These are phyloP conservation scores for Saccharomycopsis synnaedendra DNA, from an alignment of 805 yeast genomes.

Conservation along the genomic window DNA sequence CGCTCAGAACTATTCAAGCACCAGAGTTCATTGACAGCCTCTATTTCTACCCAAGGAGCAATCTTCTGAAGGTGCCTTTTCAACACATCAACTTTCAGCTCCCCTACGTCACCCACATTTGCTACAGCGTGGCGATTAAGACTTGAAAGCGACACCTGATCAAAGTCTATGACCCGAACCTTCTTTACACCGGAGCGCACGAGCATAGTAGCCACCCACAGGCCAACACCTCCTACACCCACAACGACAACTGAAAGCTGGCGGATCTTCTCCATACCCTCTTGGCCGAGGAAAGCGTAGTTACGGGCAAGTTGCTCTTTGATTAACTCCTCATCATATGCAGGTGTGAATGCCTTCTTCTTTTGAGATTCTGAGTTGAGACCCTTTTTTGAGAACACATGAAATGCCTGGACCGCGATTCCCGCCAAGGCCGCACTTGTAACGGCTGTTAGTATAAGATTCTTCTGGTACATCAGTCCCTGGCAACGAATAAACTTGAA, in stretches of 20 bases:
- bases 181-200: slow-evolving; percentile 82
- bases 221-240: slow-evolving; percentile 98
- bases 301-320: slow-evolving; percentile 90
- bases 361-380: too few species aligned
- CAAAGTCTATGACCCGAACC: slow-evolving; percentile 81
- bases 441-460: too few species aligned
- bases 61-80: slow-evolving; percentile 53
- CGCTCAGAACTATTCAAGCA: slow-evolving; percentile 51
- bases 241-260: slow-evolving; percentile 64
- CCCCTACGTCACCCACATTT: slow-evolving; percentile 82
- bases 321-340: slow-evolving; percentile 56
- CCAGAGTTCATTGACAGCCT: slow-evolving; percentile 72
- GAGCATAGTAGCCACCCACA: slow-evolving; percentile 88
- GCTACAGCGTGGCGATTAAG: slow-evolving; percentile 94
- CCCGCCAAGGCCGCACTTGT: too few species aligned
- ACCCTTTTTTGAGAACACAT: too few species aligned
- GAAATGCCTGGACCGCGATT: too few species aligned
- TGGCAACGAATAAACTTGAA: too few species aligned
- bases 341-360: too few species aligned
- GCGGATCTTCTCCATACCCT: slow-evolving; percentile 68
- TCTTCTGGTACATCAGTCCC: too few species aligned
- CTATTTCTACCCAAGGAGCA: slow-evolving; percentile 92
- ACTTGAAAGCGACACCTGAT: slow-evolving; percentile 88
- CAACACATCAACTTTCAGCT: slow-evolving; percentile 76
- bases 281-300: slow-evolving; percentile 82